Conservation (phyloP, 1,284 basidiomycete species). For the Moesziomyces globuligerus region DNA sequence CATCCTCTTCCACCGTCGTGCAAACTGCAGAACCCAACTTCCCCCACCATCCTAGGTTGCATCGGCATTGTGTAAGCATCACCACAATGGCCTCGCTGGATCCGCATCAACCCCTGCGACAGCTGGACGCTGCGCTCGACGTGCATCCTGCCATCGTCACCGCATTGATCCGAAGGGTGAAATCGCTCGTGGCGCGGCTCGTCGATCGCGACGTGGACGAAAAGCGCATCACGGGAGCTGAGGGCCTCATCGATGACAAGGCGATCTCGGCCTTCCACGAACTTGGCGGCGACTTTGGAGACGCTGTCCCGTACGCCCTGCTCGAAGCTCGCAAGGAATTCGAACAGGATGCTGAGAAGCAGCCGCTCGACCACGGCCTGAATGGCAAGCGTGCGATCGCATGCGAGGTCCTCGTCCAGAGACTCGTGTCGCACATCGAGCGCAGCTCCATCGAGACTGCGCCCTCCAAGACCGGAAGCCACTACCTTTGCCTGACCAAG, state of each 20-base stretch:
- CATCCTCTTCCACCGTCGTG: neutral
- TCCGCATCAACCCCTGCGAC: constrained; percentile 21
- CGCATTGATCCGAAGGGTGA: constrained; percentile 50
- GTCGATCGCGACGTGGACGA: constrained; percentile 55
- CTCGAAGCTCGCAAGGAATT: constrained; percentile 52
- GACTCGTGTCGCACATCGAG: constrained; percentile 52
- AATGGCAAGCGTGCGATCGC: constrained; percentile 37
- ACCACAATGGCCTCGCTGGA: constrained; percentile 19
- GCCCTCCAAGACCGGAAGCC: constrained; percentile 3
- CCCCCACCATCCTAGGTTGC: neutral
- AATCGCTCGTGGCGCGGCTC: constrained; percentile 42
- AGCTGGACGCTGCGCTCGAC: constrained; percentile 37
- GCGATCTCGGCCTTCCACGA: constrained; percentile 50
- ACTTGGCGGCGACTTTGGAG: constrained; percentile 55
- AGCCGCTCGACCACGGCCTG: constrained; percentile 34
- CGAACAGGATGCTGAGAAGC: constrained; percentile 25
- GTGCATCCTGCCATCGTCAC: constrained; percentile 50
- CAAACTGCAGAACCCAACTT: no score
- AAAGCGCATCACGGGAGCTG: constrained; percentile 39
- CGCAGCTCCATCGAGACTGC: constrained; percentile 20
- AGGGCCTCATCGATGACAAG: constrained; percentile 43
- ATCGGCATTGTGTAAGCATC: neutral
- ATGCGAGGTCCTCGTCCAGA: constrained; percentile 51
- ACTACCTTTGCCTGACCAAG: constrained; percentile 51
- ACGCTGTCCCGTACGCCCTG: constrained; percentile 55